Conservation (phyloP, 257 asterid species). For the Solanum etuberosum region DNA sequence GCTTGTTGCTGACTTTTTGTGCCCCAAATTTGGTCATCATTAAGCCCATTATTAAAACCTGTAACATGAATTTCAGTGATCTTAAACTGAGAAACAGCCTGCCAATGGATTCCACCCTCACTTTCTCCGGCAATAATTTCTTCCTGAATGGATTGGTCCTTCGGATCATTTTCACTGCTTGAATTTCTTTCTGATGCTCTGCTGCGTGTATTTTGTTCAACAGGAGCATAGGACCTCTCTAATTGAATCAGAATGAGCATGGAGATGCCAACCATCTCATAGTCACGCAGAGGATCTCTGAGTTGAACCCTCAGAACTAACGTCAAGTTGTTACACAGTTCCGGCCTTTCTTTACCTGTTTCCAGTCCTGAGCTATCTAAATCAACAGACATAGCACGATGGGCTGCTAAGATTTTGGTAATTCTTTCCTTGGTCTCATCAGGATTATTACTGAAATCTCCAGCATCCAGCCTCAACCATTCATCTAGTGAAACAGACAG, state of each 20-base stretch:
- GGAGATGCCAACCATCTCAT: conserved; percentile 53
- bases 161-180: conserved; percentile 1
- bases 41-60: conserved; percentile 33
- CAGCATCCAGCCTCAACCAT: conserved; percentile 45
- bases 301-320: conserved; percentile 68
- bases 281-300: conserved; percentile 65
- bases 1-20: conserved; percentile 42
- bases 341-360: not conserved
- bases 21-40: conserved; percentile 32
- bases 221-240: conserved; percentile 19
- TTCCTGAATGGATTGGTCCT: conserved; percentile 2
- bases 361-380: not conserved
- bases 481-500: conserved; percentile 42
- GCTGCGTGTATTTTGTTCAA: not conserved
- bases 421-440: conserved; percentile 19
- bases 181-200: conserved; percentile 2
- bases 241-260: conserved; percentile 62
- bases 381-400: conserved; percentile 16
- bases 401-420: conserved; percentile 23
- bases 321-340: conserved; percentile 20
- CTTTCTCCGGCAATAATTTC: conserved; percentile 8
- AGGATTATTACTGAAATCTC: conserved; percentile 8
- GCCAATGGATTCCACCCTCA: not conserved
- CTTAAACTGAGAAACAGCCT: conserved; percentile 26
- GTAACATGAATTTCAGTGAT: conserved; percentile 45